Evolutionary conservation across 2,329 filamentous ascomycete species (phyloP).

Genomic region (Xylariaceae sp.): DNA sequence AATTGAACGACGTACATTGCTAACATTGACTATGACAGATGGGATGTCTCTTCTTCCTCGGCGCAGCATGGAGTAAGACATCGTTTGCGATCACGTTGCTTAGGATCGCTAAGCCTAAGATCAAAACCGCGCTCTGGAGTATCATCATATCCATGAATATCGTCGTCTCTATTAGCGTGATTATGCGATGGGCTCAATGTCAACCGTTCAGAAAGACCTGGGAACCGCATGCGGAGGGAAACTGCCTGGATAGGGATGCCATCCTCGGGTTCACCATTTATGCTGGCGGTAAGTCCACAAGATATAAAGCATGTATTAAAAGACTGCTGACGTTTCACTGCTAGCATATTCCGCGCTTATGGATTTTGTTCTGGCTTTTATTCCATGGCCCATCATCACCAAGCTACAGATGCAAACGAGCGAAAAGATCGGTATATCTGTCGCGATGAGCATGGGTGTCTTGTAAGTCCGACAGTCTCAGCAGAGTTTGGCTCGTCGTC

Average conservation of each 20-base stretch:
- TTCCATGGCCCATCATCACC: slow-evolving; percentile 44
- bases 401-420: slow-evolving; percentile 40
- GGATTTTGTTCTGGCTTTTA: slow-evolving; percentile 42
- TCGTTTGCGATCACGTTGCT: slow-evolving; percentile 43
- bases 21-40: slow-evolving; percentile 12
- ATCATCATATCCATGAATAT: slow-evolving; percentile 38
- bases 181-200: slow-evolving; percentile 29
- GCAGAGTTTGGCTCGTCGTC: neutral
- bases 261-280: slow-evolving; percentile 27
- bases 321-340: neutral
- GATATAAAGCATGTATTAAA: neutral
- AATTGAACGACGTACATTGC: neutral
- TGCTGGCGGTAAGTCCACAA: slow-evolving; percentile 10
- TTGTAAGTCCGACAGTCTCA: slow-evolving; percentile 26
- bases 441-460: slow-evolving; percentile 42
- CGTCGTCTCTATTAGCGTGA: slow-evolving; percentile 27
- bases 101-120: slow-evolving; percentile 33
- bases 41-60: slow-evolving; percentile 36
- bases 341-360: slow-evolving; percentile 35
- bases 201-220: slow-evolving; percentile 14
- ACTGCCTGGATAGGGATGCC: slow-evolving; percentile 20
- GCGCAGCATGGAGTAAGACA: slow-evolving; percentile 43
- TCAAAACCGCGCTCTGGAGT: slow-evolving; percentile 36
- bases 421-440: slow-evolving; percentile 41
- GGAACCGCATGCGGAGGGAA: slow-evolving; percentile 12